Percentiles rank a stretch among this genome's conserved stretches.
phyloP scores from a whole-genome alignment of 768 basidiomycete species.

The Kwoniella dendrophila region DNA sequence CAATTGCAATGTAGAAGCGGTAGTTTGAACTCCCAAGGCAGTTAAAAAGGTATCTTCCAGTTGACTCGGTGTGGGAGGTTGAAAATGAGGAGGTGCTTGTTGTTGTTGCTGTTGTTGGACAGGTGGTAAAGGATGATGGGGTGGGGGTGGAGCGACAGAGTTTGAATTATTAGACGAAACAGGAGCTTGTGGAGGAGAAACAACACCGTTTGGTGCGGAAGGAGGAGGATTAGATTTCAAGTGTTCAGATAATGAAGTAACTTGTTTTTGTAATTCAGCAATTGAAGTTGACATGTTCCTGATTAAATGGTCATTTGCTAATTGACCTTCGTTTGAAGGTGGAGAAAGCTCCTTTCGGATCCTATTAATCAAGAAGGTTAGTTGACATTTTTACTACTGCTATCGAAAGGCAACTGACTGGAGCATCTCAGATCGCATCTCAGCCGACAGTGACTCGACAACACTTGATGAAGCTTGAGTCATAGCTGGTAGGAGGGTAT shows the following conservation, averaged over 20 bases:
- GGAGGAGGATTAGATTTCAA: conserved; percentile 23
- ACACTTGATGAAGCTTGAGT: conserved; percentile 16
- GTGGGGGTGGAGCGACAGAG: conserved; percentile 1
- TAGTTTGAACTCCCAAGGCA: conserved; percentile 31
- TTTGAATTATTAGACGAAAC: background rate
- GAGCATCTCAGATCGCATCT: conserved; percentile 47
- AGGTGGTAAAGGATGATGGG: conserved; percentile 10
- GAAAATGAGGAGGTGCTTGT: conserved; percentile 10
- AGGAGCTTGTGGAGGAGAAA: conserved; percentile 2
- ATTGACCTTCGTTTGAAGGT: conserved; percentile 1
- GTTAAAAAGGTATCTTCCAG: conserved; percentile 45
- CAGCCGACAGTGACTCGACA: conserved; percentile 36
- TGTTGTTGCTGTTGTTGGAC: background rate
- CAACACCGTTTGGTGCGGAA: background rate
- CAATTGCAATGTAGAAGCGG: conserved; percentile 31
- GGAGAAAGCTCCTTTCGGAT: conserved; percentile 44
- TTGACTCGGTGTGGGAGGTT: conserved; percentile 17
- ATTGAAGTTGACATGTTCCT: conserved; percentile 35
- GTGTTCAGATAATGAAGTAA: conserved; percentile 40
- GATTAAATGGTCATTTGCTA: conserved; percentile 21
- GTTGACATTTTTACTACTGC: background rate
- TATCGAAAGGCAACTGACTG: conserved; percentile 33
- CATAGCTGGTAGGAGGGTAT: conserved; percentile 38
- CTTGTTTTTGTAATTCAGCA: conserved; percentile 32
- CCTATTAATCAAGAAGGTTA: conserved; percentile 20